phyloP scores from a whole-genome alignment of 139 green algal species.

The Coelastrella sp. region DNA sequence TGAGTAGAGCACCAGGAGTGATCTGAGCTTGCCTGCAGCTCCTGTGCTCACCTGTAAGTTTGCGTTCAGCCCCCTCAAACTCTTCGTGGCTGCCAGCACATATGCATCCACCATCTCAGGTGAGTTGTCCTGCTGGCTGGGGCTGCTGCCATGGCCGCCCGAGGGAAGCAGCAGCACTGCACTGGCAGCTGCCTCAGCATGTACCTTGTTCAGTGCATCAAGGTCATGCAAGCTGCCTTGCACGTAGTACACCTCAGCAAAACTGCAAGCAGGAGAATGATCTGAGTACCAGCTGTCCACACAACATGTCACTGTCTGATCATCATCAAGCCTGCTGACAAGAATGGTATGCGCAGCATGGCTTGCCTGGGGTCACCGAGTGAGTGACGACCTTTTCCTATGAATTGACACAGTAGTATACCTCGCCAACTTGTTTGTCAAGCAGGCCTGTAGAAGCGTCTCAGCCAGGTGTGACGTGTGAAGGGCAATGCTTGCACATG shows the following conservation, averaged over 20 bases:
- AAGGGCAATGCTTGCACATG: too few relatives aligned
- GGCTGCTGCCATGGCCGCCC: background rate
- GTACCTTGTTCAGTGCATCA: background rate
- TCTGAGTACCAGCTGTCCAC: background rate
- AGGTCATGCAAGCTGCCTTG: background rate
- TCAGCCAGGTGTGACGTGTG: too few relatives aligned
- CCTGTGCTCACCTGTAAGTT: background rate
- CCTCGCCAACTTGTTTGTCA: too few relatives aligned
- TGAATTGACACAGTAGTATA: too few relatives aligned
- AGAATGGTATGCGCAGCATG: background rate
- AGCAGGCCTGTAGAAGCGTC: too few relatives aligned
- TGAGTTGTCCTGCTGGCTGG: background rate
- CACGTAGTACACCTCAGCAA: slow-evolving; percentile 4
- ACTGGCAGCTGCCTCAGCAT: slow-evolving; percentile 1
- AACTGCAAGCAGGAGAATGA: background rate
- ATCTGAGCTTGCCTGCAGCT: background rate
- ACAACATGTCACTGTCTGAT: background rate
- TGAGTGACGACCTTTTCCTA: too few relatives aligned
- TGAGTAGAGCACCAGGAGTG: too few relatives aligned
- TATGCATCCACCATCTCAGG: background rate
- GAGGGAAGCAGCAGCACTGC: slow-evolving; percentile 29
- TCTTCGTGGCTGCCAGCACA: background rate
- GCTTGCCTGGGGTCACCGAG: too few relatives aligned
- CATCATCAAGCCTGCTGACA: background rate
- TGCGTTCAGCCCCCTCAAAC: slow-evolving; percentile 7